These are phyloP conservation scores for Adansonia madagascariensis DNA, from an alignment of 441 rosid species.

Conservation along the genomic window DNA sequence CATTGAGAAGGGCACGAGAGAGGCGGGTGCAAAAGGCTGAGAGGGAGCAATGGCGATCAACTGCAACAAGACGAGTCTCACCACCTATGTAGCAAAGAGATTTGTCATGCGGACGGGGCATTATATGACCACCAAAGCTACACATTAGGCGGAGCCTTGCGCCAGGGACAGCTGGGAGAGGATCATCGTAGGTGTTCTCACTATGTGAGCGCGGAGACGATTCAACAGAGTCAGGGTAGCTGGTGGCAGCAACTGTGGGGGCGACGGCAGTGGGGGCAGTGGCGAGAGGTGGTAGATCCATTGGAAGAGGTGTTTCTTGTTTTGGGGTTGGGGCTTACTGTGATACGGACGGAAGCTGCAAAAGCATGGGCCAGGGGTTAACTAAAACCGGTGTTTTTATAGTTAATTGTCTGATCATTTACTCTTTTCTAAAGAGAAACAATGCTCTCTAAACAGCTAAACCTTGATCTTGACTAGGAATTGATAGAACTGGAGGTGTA, in stretches of 20 bases:
- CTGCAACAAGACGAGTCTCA: conserved; percentile 54
- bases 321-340: not conserved
- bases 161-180: conserved; percentile 46
- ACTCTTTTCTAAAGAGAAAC: not conserved
- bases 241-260: conserved; percentile 25
- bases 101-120: conserved; percentile 73
- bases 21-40: conserved; percentile 51
- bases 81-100: conserved; percentile 60
- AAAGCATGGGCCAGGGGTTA: conserved; percentile 10
- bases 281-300: conserved; percentile 40
- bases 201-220: conserved; percentile 38
- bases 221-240: conserved; percentile 39
- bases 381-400: conserved; percentile 20
- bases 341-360: conserved; percentile 25
- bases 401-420: conserved; percentile 4
- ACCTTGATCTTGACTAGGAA: not conserved
- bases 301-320: conserved; percentile 37
- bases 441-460: conserved; percentile 1
- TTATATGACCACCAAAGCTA: conserved; percentile 64
- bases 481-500: not conserved
- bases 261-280: conserved; percentile 21
- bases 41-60: conserved; percentile 60
- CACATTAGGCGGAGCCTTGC: conserved; percentile 66
- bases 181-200: conserved; percentile 34
- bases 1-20: conserved; percentile 55